Evolutionary conservation across 1,139 yeast species (phyloP), one percentile per base, ranked within the genome.

Genomic region (Trichomonascaceae sp.): DNA sequence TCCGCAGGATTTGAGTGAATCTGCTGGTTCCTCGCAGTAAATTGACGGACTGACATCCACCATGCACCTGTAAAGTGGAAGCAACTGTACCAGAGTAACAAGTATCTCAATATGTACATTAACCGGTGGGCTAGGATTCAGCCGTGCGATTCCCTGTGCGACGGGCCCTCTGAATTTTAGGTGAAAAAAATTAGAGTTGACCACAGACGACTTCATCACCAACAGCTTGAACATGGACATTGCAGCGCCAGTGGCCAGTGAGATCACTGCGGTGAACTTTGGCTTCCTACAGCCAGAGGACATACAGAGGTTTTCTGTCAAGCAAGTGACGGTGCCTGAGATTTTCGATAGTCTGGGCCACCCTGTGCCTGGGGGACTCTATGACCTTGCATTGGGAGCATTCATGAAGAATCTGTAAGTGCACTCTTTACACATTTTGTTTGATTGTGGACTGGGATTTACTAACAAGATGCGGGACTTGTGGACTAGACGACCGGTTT

Each of bases 331-430:
- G 40, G 85, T 85, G 53, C 97, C 98, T 16, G 79, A 84, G 32
- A 95, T 85, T 17, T 79, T 92, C 52, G 98, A 92, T 59, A 84
- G 81, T 54, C 64, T 92, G 53, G 98, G 97, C 31, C 98, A 92
- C 59, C 97, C 99, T 13, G 76, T 89, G 33, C 69, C 76, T 33
- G 89, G 93, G 40, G 99, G 99, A 58, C 67, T 92, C 31, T 92
- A 92, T 50, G 99, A 92, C 60, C 70, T 87, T 44, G 76, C 95
- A 16, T 65, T 92, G 33, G 99, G 99, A 46, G 98, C 98, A 1
- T 89, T 85, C 52, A 65, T 84, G 43, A 69, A 79, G 54, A 82
- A 87, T 54, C 66, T 81, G 45, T 60, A 46, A 41, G 56, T 44
- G 16, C 4, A 5, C 25, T 38, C 30, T 25, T 30, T 32, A 17